These are phyloP conservation scores for Nymphaea colorata DNA, from an alignment of 164 flowering plant species.

Conservation along the genomic window DNA sequence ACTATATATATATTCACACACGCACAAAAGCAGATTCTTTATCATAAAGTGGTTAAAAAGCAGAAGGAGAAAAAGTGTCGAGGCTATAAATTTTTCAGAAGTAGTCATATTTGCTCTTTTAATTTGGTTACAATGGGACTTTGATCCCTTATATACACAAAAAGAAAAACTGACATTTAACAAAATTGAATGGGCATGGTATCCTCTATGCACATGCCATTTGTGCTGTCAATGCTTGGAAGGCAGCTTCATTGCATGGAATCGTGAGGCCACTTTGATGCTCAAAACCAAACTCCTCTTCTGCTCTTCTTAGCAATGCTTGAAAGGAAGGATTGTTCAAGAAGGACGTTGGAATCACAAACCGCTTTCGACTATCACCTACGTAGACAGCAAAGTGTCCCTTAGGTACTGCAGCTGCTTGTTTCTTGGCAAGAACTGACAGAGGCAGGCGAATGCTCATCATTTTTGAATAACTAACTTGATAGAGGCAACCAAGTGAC, in stretches of 20 bases:
- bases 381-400: conserved; percentile 35
- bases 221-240: neutral
- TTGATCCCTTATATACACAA: too few relatives aligned
- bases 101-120: too few relatives aligned
- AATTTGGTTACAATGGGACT: too few relatives aligned
- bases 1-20: too few relatives aligned
- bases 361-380: conserved; percentile 3
- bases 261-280: conserved; percentile 7
- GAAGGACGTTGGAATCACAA: conserved; percentile 2
- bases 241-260: conserved; percentile 5
- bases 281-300: conserved; percentile 4
- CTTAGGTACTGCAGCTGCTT: conserved; percentile 31
- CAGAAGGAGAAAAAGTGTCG: conserved; percentile 6
- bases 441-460: neutral
- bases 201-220: neutral
- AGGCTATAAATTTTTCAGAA: too few relatives aligned
- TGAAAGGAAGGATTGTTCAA: conserved; percentile 5
- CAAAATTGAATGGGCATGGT: too few relatives aligned
- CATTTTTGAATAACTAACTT: too few relatives aligned
- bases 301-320: conserved; percentile 1
- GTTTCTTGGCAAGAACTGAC: neutral
- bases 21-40: too few relatives aligned
- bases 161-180: too few relatives aligned
- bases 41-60: too few relatives aligned
- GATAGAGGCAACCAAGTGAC: too few relatives aligned